These are phyloP conservation scores for Bullera alba DNA, from an alignment of 768 basidiomycete genomes.

Conservation along the genomic window DNA sequence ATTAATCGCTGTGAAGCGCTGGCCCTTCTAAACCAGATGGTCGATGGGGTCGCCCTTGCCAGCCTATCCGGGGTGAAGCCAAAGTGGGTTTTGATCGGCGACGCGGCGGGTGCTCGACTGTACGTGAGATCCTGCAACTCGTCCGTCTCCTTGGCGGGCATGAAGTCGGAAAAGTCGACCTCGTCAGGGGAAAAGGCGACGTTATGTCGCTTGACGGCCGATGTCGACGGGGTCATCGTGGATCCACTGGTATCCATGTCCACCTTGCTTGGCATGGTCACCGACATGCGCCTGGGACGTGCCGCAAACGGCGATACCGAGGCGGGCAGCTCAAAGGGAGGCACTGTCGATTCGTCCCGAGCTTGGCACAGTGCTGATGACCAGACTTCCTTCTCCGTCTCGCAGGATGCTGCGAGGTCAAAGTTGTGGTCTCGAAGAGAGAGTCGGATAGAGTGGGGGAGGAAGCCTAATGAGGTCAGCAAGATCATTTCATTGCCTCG, in stretches of 20 bases:
- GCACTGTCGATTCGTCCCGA: conserved; percentile 55
- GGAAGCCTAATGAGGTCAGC: conserved; percentile 53
- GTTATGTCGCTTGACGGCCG: conserved; percentile 20
- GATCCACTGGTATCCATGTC: neutral
- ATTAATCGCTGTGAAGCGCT: conserved; percentile 28
- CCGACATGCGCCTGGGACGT: conserved; percentile 30
- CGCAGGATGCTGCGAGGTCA: conserved; percentile 79
- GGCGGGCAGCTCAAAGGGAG: conserved; percentile 44
- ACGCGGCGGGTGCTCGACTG: conserved; percentile 12
- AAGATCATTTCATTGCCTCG: conserved; percentile 2
- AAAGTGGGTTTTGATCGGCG: conserved; percentile 21
- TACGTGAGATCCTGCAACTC: neutral
- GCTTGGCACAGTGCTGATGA: conserved; percentile 54
- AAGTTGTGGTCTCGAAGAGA: conserved; percentile 64
- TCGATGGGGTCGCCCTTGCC: conserved; percentile 6
- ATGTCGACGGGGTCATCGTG: neutral
- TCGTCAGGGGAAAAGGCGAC: conserved; percentile 12
- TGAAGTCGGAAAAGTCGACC: neutral
- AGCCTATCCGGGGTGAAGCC: conserved; percentile 10
- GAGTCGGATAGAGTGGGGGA: conserved; percentile 76
- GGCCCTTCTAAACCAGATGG: conserved; percentile 32
- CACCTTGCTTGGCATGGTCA: conserved; percentile 2
- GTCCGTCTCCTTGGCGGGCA: neutral
- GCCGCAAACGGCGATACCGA: conserved; percentile 36
- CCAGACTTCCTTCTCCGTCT: conserved; percentile 82